A percentile compares a stretch with the other conserved stretches of the same genome.
Evolutionary conservation across 1,284 basidiomycete species (phyloP).

Genomic region (Papiliotrema laurentii): DNA sequence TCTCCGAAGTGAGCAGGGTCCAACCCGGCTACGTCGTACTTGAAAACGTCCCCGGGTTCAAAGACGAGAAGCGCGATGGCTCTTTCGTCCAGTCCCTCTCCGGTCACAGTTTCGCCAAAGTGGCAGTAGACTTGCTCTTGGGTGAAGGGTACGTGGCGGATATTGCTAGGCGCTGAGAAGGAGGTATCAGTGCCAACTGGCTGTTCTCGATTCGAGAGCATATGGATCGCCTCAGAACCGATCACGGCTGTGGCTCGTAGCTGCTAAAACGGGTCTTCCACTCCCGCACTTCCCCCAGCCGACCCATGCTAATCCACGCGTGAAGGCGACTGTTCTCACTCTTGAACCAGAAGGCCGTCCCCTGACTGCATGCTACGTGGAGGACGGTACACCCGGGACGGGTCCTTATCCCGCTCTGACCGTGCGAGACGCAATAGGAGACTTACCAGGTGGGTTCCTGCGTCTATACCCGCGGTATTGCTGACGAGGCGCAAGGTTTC

Average conservation of each 20-base stretch:
- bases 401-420: conserved; percentile 20
- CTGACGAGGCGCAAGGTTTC: not conserved
- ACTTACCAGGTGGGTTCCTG: conserved; percentile 22
- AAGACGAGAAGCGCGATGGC: conserved; percentile 9
- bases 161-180: no score
- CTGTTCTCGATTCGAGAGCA: conserved; percentile 17
- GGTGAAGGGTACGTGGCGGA: no score
- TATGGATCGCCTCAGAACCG: conserved; percentile 34
- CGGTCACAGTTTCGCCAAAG: conserved; percentile 13
- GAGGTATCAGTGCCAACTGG: conserved; percentile 29
- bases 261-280: conserved; percentile 16
- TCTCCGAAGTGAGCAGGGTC: conserved; percentile 16
- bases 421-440: conserved; percentile 20
- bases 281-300: conserved; percentile 27
- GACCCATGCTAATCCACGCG: conserved; percentile 21
- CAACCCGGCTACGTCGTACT: conserved; percentile 24
- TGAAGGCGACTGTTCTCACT: conserved; percentile 9
- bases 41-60: conserved; percentile 35
- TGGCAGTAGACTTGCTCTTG: no score
- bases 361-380: not conserved
- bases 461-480: not conserved
- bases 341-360: not conserved
- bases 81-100: not conserved
- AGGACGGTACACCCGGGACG: conserved; percentile 13
- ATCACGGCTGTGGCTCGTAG: conserved; percentile 25